Base-by-base conservation (phyloP, 2,329 filamentous ascomycete genomes). In the Triangularia setosa region DNA sequence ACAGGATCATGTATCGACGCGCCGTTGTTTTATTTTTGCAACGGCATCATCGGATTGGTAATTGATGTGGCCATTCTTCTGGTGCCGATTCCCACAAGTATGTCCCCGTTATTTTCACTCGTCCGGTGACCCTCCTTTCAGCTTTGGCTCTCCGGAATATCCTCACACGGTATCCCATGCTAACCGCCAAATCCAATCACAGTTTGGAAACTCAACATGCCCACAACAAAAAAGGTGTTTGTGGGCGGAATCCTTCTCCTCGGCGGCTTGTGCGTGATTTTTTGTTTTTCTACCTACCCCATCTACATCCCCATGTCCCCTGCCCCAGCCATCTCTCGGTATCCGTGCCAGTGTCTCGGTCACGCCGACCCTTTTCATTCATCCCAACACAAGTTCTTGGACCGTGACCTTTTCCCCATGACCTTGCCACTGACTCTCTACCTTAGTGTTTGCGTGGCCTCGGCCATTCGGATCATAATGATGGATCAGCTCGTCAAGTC, bases 401-500 rank as follows among this genome's bases (percentile, higher is more conserved):
- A 33, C 30, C 14, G 30, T 33, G 14, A 33, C 52, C 52, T 6
- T 21, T 25, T 9, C 21, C 44, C 44, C 44, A 21, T 55, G 24
- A 27, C 35, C n/a, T 55, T 27, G 52, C 24, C 27, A 44, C 58
- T 60, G 6, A 60, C 40, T 2, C 58, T n/a, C 18, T 53, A 5
- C n/a, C n/a, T n/a, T 30, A 64, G 63, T 48, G 64, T 66, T 23
- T 68, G 66, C 56, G 58, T 68, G 48, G 66, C 66, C 60, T 66
- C 64, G 16, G 64, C 66, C 27, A 30, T 68, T 18, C 66, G 66
- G 33, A 66, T 68, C 55, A 64, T 68, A 6, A 66, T 65, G 62
- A 66, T 68, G 66, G 61, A 68, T 55, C 62, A 66, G 60, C 64
- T 68, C 18, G 64, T 68, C 60, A 65, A 68, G 27, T 66, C 64